These are phyloP conservation scores for Xylogone sp. DNA, from an alignment of 2,329 filamentous ascomycete genomes.

Conservation along the genomic window DNA sequence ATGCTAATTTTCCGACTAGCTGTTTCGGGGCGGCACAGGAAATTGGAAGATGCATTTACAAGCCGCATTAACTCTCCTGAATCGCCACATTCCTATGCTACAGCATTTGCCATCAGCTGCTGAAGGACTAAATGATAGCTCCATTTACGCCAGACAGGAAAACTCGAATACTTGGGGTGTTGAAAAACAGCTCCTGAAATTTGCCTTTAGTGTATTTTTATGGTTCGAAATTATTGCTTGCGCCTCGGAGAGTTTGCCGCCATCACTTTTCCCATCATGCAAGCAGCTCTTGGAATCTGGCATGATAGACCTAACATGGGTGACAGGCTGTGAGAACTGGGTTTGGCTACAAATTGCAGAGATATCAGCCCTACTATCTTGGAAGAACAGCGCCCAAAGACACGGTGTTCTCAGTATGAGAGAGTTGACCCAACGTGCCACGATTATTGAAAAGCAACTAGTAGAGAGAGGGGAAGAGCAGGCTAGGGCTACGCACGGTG, in stretches of 20 bases:
- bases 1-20: neutral
- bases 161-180: too few species aligned
- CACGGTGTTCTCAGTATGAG: neutral
- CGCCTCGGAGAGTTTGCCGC: neutral
- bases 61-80: slow-evolving; percentile 1
- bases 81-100: neutral
- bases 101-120: neutral
- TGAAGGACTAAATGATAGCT: too few species aligned
- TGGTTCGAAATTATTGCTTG: slow-evolving; percentile 3
- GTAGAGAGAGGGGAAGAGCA: neutral
- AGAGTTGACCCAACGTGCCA: neutral
- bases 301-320: neutral
- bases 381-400: neutral
- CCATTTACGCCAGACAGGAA: neutral
- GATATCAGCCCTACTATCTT: neutral
- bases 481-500: neutral
- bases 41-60: slow-evolving; percentile 3
- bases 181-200: neutral
- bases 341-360: slow-evolving; percentile 1
- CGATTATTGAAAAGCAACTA: neutral
- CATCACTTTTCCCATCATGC: neutral
- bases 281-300: neutral
- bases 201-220: neutral
- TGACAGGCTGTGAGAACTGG: neutral
- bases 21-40: slow-evolving; percentile 1